Base-by-base conservation (phyloP, 2,329 filamentous ascomycete species). In the Trichoderma sp. region DNA sequence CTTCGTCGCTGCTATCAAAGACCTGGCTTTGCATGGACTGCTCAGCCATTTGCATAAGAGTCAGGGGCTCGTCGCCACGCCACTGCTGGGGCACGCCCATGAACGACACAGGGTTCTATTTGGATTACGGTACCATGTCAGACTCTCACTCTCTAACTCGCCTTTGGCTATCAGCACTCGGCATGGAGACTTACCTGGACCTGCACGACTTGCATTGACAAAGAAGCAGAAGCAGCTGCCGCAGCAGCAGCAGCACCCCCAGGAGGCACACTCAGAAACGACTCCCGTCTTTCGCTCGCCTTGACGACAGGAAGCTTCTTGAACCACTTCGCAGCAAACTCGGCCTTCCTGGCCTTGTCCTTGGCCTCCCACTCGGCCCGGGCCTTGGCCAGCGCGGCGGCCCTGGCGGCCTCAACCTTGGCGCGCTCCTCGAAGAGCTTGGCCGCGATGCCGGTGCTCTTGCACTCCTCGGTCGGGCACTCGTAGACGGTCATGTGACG, bases 401-500 rank as follows among this genome's bases (percentile, higher is more conserved):
- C 62, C 51, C 43, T 47, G 47, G 50, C 47, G n/a, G 65, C 65
- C n/a, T 55, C 60, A 9, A 28, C 30, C 15, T 30, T 66, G 45
- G 47, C 55, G 9, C 61, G 61, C 43, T 64, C 56, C 30, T 28
- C 61, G 6, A 59, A 64, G 26, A 64, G 54, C 6, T 60, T 60
- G 48, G 48, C 44, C 7, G 65, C 65, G 17, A 67, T 45, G 39
- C 28, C 24, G 5, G 65, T 67, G 62, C 65, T 67, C 50, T 64
- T 44, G 44, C 61, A 67, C 21, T 60, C 55, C 19, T 64, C 7
- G n/a, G 56, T 34, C 3, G 60, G 65, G 14, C 65, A 67, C 44
- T 67, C 65, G 43, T 60, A 67, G 7, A 44, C 30, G 7, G 61
- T 64, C 61, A 67, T 56, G 17, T 64, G 28, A 34, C 58, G 63